Evolutionary conservation across 2,329 filamentous ascomycete genomes (phyloP).

Genomic region (Botrytis fabae): DNA sequence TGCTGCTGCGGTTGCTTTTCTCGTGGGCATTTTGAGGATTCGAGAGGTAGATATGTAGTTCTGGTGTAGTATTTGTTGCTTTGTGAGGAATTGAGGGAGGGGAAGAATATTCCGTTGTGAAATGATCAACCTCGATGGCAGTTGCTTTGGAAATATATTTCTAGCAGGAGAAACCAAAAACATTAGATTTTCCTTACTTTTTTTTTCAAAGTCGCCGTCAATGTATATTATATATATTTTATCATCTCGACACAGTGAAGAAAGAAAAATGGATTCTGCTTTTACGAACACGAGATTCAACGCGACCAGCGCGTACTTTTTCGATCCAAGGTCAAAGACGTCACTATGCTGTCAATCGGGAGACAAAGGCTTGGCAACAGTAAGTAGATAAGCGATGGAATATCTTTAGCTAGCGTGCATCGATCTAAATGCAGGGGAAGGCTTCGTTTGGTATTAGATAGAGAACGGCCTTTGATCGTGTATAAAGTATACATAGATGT

Average conservation of each 20-base stretch:
- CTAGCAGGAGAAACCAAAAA: neutral
- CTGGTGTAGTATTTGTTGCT: neutral
- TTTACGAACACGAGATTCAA: neutral
- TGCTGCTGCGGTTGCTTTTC: conserved; percentile 26
- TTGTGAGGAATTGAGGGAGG: neutral
- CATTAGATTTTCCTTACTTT: neutral
- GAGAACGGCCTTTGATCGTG: neutral
- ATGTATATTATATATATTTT: neutral
- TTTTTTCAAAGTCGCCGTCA: neutral
- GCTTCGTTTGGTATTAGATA: neutral
- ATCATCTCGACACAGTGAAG: neutral
- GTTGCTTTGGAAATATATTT: neutral
- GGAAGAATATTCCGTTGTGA: neutral
- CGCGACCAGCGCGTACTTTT: neutral
- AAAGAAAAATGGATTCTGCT: neutral
- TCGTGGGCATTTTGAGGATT: conserved; percentile 27
- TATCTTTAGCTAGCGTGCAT: conserved; percentile 1
- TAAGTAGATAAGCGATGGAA: neutral
- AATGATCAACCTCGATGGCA: neutral
- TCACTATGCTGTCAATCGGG: conserved; percentile 4
- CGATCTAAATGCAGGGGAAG: neutral
- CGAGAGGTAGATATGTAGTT: neutral
- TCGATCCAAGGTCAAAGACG: conserved; percentile 10
- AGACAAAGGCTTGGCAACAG: neutral
- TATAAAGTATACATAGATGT: too few relatives aligned